Percentiles rank a stretch among this genome's conserved stretches.
These are phyloP conservation scores for Dendryphion nanum DNA, from an alignment of 2,329 filamentous ascomycete genomes.

Conservation along the genomic window DNA sequence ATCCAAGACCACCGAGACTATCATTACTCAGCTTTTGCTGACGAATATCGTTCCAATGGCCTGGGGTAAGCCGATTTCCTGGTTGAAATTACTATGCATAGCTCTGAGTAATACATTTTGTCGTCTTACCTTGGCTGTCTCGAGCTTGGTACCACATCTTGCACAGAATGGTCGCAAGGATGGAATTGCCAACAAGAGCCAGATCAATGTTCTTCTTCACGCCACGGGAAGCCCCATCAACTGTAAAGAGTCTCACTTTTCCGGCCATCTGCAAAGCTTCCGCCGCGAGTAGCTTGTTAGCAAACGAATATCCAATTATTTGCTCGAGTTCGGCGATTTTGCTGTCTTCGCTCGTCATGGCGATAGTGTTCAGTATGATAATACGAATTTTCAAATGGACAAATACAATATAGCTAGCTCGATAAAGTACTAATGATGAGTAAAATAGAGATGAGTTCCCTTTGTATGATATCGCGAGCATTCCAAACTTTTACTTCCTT, in stretches of 20 bases:
- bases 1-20: background rate
- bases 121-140: slow-evolving; percentile 4
- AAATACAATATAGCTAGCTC: too few relatives aligned
- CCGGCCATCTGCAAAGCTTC: slow-evolving; percentile 15
- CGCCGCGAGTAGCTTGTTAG: slow-evolving; percentile 8
- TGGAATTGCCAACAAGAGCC: slow-evolving; percentile 10
- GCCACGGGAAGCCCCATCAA: background rate
- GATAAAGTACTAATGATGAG: too few relatives aligned
- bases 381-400: too few relatives aligned
- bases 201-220: slow-evolving; percentile 12
- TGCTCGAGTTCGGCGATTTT: slow-evolving; percentile 8
- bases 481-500: too few relatives aligned
- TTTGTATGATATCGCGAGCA: too few relatives aligned
- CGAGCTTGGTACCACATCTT: slow-evolving; percentile 11
- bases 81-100: too few relatives aligned
- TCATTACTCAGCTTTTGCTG: background rate
- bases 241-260: background rate
- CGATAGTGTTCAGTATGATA: too few relatives aligned
- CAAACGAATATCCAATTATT: slow-evolving; percentile 8
- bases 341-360: too few relatives aligned
- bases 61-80: background rate
- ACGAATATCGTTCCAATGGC: background rate
- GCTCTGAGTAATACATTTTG: too few relatives aligned
- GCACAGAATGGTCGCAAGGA: slow-evolving; percentile 8
- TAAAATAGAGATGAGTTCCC: too few relatives aligned